Conservation (phyloP, 2,329 filamentous ascomycete genomes). For the Emergomyces orientalis region DNA sequence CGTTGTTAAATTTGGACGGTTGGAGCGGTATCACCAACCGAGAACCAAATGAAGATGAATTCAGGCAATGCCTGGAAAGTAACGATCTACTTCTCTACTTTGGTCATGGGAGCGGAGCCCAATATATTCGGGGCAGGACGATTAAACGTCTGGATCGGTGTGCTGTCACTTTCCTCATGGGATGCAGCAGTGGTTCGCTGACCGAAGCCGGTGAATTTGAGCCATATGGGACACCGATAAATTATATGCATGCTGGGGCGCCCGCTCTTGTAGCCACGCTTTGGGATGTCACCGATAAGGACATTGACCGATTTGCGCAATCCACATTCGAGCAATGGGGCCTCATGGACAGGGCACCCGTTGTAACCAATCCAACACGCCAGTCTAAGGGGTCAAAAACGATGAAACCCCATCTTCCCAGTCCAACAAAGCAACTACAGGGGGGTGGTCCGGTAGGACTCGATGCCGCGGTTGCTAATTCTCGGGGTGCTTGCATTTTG, state of each 20-base stretch:
- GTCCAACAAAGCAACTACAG: background rate
- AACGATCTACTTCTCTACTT: conserved; percentile 82
- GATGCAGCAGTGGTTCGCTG: conserved; percentile 78
- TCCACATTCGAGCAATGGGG: conserved; percentile 80
- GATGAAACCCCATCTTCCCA: background rate
- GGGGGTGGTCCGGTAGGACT: conserved; percentile 44
- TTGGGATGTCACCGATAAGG: conserved; percentile 96
- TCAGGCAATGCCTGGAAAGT: conserved; percentile 55
- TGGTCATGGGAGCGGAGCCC: conserved; percentile 86
- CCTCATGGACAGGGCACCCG: conserved; percentile 41
- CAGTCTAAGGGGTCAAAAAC: conserved; percentile 21
- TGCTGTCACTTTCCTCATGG: conserved; percentile 82
- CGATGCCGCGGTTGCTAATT: conserved; percentile 70
- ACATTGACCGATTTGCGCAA: conserved; percentile 87
- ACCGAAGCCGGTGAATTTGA: conserved; percentile 79
- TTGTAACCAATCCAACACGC: conserved; percentile 25
- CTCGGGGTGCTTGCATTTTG: conserved; percentile 71
- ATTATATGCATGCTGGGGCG: conserved; percentile 80
- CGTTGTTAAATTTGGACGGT: conserved; percentile 44
- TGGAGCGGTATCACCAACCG: conserved; percentile 64
- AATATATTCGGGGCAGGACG: conserved; percentile 81
- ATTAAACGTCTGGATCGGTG: conserved; percentile 70
- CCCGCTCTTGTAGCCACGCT: conserved; percentile 85
- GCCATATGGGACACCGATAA: conserved; percentile 78
- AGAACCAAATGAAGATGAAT: conserved; percentile 66